phyloP scores from a whole-genome alignment of 2,329 filamentous ascomycete genomes.

The Xylariaceae sp. region DNA sequence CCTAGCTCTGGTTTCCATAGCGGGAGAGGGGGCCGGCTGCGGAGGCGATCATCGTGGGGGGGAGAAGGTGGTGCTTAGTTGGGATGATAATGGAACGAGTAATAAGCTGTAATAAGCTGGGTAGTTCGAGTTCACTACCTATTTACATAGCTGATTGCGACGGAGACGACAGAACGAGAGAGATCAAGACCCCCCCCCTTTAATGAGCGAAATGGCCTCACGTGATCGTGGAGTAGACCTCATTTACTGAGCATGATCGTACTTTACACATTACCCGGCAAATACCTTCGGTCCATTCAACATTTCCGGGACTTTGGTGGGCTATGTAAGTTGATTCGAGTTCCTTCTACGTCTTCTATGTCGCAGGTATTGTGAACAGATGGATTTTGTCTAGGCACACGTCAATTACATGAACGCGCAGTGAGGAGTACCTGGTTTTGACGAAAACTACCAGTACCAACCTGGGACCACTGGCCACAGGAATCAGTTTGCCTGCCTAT shows the following conservation, averaged over 20 bases:
- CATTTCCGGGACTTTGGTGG: too few species aligned
- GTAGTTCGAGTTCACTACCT: too few species aligned
- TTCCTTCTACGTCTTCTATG: too few species aligned
- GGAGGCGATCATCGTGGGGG: conserved; percentile 24
- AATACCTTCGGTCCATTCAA: too few species aligned
- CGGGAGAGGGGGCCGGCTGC: conserved; percentile 17
- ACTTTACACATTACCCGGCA: not conserved
- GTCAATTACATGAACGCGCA: too few species aligned
- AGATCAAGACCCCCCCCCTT: not conserved
- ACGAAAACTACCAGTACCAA: too few species aligned
- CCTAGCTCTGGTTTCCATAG: conserved; percentile 21
- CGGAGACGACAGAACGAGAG: not conserved
- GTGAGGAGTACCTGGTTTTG: too few species aligned
- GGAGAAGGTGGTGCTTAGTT: conserved; percentile 9
- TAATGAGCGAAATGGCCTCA: not conserved
- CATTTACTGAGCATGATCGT: not conserved
- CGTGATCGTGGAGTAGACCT: not conserved
- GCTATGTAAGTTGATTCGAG: too few species aligned
- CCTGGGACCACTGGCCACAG: too few species aligned
- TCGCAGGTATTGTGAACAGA: too few species aligned
- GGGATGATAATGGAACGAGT: not conserved
- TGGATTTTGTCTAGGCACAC: too few species aligned
- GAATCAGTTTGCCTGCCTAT: too few species aligned
- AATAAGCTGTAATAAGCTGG: not conserved
- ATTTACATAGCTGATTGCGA: not conserved